Evolutionary conservation across 352 stramenopile genomes (phyloP), one percentile per base, ranked within the genome.

Genomic region (Globisporangium nodosum): DNA sequence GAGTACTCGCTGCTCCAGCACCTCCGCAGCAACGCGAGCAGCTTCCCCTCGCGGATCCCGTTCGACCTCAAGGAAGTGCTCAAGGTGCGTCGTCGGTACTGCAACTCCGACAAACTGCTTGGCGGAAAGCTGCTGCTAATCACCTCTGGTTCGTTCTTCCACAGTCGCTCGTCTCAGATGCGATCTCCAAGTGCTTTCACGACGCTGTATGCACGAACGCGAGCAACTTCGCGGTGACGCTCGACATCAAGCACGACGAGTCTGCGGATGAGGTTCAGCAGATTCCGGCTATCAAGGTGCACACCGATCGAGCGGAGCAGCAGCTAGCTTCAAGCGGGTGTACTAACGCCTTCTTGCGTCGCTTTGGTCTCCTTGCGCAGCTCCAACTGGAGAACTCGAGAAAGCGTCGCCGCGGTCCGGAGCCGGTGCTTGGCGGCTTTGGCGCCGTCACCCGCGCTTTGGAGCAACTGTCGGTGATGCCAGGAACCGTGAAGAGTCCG

Each of bases 21-120:
- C 57, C 64, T 94, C 56, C 74, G 67, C 27, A 35, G 33, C 12
- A 56, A 59, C 21, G 58, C 81, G 2, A 50, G 52, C 1, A 70
- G 73, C 46, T 89, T 81, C 49, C 35, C 60, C 24, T 57, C 56
- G 52, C 65, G 71, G 24, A 58, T 53, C 15, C 70, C 82, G 4
- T 71, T 86, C 37, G 81, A 92, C 49, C 58, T 90, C 51, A 94
- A 94, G 56, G 85, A 94, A 59, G 71, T 79, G 50, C 68, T 94
- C 52, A 91, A 92, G 76, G 84, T 90, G 40, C 31, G 49, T 51
- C 43, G 57, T 35, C n/a, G n/a, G 3, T 4, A 8, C 4, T 35
- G 12, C 11, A 15, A 18, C 33, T 30, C 4, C 43, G 31, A 35
- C 31, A 46, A 46, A n/a, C 15, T 12, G 46, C 43, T 49, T 39